phyloP scores from a whole-genome alignment of 106 monocot species.

The Cymbidium sinense region DNA sequence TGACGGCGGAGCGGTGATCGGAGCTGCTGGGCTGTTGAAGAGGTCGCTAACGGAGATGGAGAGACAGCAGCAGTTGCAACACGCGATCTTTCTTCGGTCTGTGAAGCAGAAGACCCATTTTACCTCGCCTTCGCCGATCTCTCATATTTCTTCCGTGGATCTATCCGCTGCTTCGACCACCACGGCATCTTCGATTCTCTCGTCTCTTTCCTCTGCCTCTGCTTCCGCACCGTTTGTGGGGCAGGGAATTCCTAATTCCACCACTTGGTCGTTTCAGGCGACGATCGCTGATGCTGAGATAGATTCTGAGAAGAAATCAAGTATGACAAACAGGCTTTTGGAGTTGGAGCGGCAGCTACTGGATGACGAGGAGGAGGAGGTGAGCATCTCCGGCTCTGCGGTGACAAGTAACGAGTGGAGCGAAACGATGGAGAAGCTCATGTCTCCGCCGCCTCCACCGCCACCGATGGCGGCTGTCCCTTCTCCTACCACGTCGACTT shows the following conservation, averaged over 20 bases:
- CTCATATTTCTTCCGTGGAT: background rate
- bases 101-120: conserved; percentile 19
- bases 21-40: conserved; percentile 10
- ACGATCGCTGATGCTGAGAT: background rate
- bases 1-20: conserved; percentile 3
- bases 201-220: conserved; percentile 6
- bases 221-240: background rate
- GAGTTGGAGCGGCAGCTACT: conserved; percentile 60
- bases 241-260: conserved; percentile 2
- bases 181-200: conserved; percentile 3
- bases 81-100: conserved; percentile 19
- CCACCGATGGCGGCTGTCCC: background rate
- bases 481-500: conserved; percentile 27
- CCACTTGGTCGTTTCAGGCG: conserved; percentile 1
- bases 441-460: conserved; percentile 8
- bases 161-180: conserved; percentile 3
- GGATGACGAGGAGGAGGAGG: conserved; percentile 34
- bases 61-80: conserved; percentile 20
- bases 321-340: conserved; percentile 18
- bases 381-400: conserved; percentile 25
- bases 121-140: background rate
- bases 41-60: conserved; percentile 16
- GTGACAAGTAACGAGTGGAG: conserved; percentile 35
- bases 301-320: conserved; percentile 4
- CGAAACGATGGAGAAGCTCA: conserved; percentile 22